Evolutionary conservation across 352 stramenopile genomes (phyloP).

Genomic region (Phytophthora idaei): DNA sequence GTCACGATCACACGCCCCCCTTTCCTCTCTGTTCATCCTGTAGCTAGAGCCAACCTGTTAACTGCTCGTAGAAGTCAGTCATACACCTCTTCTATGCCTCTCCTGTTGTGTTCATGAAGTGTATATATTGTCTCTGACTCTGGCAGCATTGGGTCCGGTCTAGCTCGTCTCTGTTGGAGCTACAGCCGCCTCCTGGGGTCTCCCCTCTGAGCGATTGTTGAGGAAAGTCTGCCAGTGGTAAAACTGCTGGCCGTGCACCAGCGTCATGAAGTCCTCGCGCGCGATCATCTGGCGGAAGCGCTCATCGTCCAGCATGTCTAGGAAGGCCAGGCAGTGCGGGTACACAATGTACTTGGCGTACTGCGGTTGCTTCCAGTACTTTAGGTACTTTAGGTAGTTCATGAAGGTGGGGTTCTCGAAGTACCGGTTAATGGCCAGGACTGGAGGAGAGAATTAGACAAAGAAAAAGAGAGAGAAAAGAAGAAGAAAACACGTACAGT

Average conservation of each 20-base stretch:
- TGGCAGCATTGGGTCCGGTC: neutral
- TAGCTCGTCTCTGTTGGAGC: conserved; percentile 31
- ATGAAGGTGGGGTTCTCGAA: conserved; percentile 92
- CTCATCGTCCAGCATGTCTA: conserved; percentile 90
- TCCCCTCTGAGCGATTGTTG: conserved; percentile 73
- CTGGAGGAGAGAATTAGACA: conserved; percentile 34
- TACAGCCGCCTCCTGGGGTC: conserved; percentile 25
- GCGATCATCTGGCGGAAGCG: conserved; percentile 89
- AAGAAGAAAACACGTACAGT: conserved; percentile 55
- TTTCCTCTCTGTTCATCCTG: conserved; percentile 22
- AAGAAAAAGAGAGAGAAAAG: neutral
- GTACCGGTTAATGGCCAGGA: conserved; percentile 91
- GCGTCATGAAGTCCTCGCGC: conserved; percentile 86
- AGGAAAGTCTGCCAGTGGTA: conserved; percentile 91
- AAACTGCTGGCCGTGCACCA: conserved; percentile 90
- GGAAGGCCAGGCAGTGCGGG: conserved; percentile 86
- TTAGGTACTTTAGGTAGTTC: conserved; percentile 92
- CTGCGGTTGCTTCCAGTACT: conserved; percentile 93
- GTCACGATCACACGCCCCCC: conserved; percentile 23
- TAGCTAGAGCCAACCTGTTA: conserved; percentile 17
- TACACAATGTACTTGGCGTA: conserved; percentile 93
- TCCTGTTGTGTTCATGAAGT: conserved; percentile 7
- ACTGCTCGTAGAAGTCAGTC: conserved; percentile 7
- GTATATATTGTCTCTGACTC: conserved; percentile 20
- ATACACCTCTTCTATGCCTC: neutral